Conservation (phyloP, 345 rosid genomes). For the Acer yangbiense region DNA sequence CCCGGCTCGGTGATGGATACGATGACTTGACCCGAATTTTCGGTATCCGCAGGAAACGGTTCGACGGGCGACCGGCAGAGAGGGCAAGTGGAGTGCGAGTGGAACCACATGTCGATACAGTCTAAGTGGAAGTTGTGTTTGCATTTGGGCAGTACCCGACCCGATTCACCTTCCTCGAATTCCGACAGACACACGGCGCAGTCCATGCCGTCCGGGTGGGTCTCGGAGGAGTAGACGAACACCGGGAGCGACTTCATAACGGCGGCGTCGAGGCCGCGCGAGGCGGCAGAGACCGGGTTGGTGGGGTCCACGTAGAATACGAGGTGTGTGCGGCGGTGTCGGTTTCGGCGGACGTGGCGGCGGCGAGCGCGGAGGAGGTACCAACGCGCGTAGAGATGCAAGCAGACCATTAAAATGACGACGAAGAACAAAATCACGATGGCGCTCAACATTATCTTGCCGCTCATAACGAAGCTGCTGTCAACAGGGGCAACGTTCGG, state of each 20-base stretch:
- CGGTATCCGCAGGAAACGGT: slow-evolving; percentile 12
- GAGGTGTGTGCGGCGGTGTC: slow-evolving; percentile 46
- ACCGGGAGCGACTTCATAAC: slow-evolving; percentile 71
- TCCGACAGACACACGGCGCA: slow-evolving; percentile 91
- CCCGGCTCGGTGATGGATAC: slow-evolving; percentile 26
- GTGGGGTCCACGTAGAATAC: slow-evolving; percentile 55
- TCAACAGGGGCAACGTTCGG: fast-evolving
- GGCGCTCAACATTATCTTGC: slow-evolving; percentile 71
- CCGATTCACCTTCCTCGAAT: slow-evolving; percentile 74
- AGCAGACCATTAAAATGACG: slow-evolving; percentile 56
- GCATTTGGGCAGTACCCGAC: slow-evolving; percentile 80
- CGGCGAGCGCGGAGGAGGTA: slow-evolving; percentile 65
- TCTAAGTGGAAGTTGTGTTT: slow-evolving; percentile 80
- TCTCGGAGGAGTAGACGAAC: slow-evolving; percentile 50
- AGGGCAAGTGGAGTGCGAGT: slow-evolving; percentile 88
- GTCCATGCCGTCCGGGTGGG: slow-evolving; percentile 50
- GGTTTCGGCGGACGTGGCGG: slow-evolving; percentile 47
- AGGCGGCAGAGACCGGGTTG: slow-evolving; percentile 11
- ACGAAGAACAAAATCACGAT: slow-evolving; percentile 73
- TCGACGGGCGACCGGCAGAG: slow-evolving; percentile 86
- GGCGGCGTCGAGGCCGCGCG: slow-evolving; percentile 59
- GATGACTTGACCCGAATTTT: not conserved
- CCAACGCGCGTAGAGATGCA: slow-evolving; percentile 96
- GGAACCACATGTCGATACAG: slow-evolving; percentile 98
- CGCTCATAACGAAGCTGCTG: slow-evolving; percentile 54